These are phyloP conservation scores for Elsinoe necatrix DNA, from an alignment of 2,329 filamentous ascomycete species.

Conservation along the genomic window DNA sequence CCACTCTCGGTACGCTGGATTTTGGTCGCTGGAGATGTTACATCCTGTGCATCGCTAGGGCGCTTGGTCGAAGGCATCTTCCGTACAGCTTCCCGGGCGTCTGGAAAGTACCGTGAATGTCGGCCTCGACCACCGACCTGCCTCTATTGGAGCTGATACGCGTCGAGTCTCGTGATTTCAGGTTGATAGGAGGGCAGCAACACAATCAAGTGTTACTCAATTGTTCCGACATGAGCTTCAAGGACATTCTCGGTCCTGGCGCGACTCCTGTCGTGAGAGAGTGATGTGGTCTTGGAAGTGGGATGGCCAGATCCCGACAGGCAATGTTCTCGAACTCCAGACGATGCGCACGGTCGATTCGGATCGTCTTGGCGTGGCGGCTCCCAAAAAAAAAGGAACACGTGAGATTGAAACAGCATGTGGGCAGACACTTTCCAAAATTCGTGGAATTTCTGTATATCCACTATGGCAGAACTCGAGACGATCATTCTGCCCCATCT, in stretches of 20 bases:
- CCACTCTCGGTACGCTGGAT: slow-evolving; percentile 24
- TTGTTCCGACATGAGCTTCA: neutral
- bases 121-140: slow-evolving; percentile 11
- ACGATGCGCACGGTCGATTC: neutral
- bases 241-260: neutral
- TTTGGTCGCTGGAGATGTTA: slow-evolving; percentile 21
- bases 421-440: too few relatives aligned
- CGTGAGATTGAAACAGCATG: neutral
- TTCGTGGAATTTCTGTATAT: too few relatives aligned
- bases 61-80: slow-evolving; percentile 22
- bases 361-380: neutral
- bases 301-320: neutral
- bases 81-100: slow-evolving; percentile 19
- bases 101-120: slow-evolving; percentile 18
- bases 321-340: neutral
- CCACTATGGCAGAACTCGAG: slow-evolving; percentile 49
- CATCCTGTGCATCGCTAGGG: slow-evolving; percentile 20
- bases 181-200: neutral
- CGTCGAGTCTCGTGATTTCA: slow-evolving; percentile 1
- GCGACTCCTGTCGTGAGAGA: neutral
- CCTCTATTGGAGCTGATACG: slow-evolving; percentile 5
- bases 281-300: neutral
- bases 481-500: slow-evolving; percentile 68
- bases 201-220: neutral
- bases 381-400: neutral